Percentiles rank a stretch among this genome's conserved stretches.
Conservation (phyloP, 2,329 filamentous ascomycete genomes). For the Aspergillus tanneri region DNA sequence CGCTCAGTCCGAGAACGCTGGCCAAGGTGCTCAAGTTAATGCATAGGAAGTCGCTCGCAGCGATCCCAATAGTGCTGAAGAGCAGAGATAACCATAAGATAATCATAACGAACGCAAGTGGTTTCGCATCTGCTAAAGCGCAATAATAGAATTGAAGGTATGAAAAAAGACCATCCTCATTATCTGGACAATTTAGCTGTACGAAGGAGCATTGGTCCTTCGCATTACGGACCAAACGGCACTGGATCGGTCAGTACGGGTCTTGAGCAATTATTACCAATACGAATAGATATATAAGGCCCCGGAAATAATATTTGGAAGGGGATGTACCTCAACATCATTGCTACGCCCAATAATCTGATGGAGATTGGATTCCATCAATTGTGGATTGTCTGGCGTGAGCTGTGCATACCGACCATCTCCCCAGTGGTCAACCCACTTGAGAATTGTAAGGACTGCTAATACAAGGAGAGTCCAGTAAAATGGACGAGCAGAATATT, state of each 20-base stretch:
- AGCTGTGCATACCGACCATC: not conserved
- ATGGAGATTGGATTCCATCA: not conserved
- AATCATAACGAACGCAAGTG: conserved; percentile 75
- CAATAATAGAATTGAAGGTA: conserved; percentile 95
- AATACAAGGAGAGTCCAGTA: conserved; percentile 46
- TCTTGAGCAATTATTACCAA: too few species aligned
- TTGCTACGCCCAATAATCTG: conserved; percentile 20
- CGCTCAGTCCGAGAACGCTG: conserved; percentile 83
- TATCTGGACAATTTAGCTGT: conserved; percentile 75
- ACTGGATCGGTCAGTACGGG: too few species aligned
- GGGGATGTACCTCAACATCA: conserved; percentile 34
- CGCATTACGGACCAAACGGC: conserved; percentile 73
- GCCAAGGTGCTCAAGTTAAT: conserved; percentile 94
- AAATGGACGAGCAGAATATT: conserved; percentile 48
- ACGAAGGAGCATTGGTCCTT: conserved; percentile 86
- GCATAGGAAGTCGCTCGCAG: conserved; percentile 97
- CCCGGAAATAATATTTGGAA: too few species aligned
- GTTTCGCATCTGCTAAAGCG: conserved; percentile 63
- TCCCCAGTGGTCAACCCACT: conserved; percentile 21
- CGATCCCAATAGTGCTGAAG: conserved; percentile 96
- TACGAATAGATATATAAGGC: too few species aligned
- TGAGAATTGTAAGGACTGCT: conserved; percentile 32
- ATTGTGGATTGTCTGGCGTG: not conserved
- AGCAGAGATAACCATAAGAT: conserved; percentile 81
- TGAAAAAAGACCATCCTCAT: conserved; percentile 83